A percentile compares a stretch with the other conserved stretches of the same genome.
These are phyloP conservation scores for Neurospora sp. DNA, from an alignment of 495 filamentous ascomycete species.

Conservation along the genomic window DNA sequence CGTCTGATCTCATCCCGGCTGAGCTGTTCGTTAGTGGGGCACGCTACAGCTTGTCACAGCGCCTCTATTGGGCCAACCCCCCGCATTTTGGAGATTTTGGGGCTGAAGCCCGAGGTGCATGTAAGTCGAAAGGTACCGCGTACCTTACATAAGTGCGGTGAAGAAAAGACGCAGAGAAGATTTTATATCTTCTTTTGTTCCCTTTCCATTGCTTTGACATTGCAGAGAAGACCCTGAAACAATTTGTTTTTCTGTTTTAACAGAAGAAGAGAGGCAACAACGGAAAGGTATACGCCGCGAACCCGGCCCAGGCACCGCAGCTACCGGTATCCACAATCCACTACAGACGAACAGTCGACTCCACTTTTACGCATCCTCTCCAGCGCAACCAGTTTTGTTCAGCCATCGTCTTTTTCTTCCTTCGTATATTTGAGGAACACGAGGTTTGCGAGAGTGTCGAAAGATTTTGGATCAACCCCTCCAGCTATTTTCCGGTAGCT, in stretches of 20 bases:
- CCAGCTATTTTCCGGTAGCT: neutral
- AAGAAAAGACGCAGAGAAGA: neutral
- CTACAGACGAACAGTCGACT: neutral
- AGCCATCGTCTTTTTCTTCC: neutral
- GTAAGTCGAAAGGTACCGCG: neutral
- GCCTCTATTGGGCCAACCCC: neutral
- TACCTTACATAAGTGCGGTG: neutral
- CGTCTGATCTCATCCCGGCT: neutral
- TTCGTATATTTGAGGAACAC: neutral
- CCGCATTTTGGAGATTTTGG: neutral
- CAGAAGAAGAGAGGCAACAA: neutral
- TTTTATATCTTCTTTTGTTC: neutral
- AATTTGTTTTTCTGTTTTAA: neutral
- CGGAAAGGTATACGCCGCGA: neutral
- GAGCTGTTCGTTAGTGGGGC: neutral
- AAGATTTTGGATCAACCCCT: neutral
- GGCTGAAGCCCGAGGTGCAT: neutral
- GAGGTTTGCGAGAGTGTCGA: neutral
- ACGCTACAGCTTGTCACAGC: neutral
- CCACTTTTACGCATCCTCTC: neutral
- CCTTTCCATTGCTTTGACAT: neutral
- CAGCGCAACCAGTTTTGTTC: neutral
- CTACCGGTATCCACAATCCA: neutral
- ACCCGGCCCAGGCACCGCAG: neutral
- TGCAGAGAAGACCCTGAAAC: neutral